Evolutionary conservation across 257 asterid species (phyloP).

Genomic region (Rubia yunnanensis): DNA sequence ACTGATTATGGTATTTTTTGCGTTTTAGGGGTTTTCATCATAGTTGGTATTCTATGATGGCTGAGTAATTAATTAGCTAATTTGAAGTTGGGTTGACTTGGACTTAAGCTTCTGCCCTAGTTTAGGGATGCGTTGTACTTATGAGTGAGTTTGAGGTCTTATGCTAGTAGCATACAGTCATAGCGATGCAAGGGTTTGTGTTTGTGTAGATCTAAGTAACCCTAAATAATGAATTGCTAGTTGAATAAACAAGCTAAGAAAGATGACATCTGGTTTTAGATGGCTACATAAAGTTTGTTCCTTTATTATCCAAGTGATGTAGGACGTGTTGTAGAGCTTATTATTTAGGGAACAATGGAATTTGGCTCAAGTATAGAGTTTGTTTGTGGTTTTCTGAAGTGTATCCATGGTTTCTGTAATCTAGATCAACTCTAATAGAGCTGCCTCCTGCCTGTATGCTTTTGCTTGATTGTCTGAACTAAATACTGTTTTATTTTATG

Average conservation of each 20-base stretch:
- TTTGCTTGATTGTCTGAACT: background rate
- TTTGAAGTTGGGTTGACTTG: conserved; percentile 1
- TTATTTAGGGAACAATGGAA: background rate
- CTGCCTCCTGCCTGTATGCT: background rate
- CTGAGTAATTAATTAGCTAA: background rate
- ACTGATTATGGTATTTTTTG: background rate
- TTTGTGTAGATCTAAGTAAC: background rate
- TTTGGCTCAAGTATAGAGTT: background rate
- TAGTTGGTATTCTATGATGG: background rate
- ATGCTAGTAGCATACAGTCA: background rate
- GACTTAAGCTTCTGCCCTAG: background rate
- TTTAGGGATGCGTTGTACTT: background rate
- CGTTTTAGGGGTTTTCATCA: background rate
- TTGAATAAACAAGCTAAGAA: background rate
- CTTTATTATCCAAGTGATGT: background rate
- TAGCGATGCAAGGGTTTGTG: background rate
- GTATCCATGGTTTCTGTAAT: too few relatives aligned
- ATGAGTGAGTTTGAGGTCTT: background rate
- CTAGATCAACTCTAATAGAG: background rate
- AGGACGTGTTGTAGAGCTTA: background rate
- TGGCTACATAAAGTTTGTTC: background rate
- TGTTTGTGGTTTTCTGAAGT: background rate
- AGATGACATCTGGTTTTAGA: background rate
- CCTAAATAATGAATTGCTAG: background rate
- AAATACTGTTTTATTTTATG: background rate